Conservation (phyloP, 1,284 basidiomycete species). For the Rhodotorula mucilaginosa region DNA sequence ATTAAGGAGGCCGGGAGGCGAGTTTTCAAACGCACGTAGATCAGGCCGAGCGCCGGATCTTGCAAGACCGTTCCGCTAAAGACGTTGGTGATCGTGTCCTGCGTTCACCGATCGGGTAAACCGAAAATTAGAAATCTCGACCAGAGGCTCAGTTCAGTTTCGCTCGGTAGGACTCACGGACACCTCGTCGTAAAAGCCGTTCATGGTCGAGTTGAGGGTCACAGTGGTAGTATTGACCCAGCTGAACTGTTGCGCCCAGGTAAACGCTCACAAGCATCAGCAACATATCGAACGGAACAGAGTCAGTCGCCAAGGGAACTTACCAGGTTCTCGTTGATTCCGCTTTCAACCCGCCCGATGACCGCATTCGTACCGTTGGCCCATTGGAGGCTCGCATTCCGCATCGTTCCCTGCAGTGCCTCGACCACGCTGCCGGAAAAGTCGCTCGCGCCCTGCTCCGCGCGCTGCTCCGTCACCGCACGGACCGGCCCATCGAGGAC, state of each 20-base stretch:
- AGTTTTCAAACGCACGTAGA: slow-evolving; percentile 47
- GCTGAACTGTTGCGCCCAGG: slow-evolving; percentile 57
- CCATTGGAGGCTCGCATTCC: slow-evolving; percentile 71
- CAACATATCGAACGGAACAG: background rate
- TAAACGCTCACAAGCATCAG: background rate
- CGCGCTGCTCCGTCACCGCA: slow-evolving; percentile 16
- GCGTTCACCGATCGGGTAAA: background rate
- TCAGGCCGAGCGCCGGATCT: slow-evolving; percentile 70
- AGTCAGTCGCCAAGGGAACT: background rate
- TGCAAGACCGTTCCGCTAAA: slow-evolving; percentile 81
- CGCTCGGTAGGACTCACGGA: slow-evolving; percentile 29
- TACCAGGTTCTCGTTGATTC: slow-evolving; percentile 72
- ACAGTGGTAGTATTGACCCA: slow-evolving; percentile 92
- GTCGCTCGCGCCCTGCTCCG: slow-evolving; percentile 51
- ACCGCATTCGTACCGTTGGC: slow-evolving; percentile 71
- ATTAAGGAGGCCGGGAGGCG: slow-evolving; percentile 17
- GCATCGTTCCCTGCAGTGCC: slow-evolving; percentile 67
- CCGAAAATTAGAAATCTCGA: too few species aligned
- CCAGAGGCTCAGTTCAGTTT: background rate
- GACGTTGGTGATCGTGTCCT: slow-evolving; percentile 64
- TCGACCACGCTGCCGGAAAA: slow-evolving; percentile 70
- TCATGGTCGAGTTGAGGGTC: slow-evolving; percentile 66
- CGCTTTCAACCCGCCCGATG: slow-evolving; percentile 65
- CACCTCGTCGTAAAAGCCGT: slow-evolving; percentile 54
- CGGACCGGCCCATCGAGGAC: slow-evolving; percentile 49